Conservation (phyloP, 768 basidiomycete genomes). For the Podaxis carcinomalis region DNA sequence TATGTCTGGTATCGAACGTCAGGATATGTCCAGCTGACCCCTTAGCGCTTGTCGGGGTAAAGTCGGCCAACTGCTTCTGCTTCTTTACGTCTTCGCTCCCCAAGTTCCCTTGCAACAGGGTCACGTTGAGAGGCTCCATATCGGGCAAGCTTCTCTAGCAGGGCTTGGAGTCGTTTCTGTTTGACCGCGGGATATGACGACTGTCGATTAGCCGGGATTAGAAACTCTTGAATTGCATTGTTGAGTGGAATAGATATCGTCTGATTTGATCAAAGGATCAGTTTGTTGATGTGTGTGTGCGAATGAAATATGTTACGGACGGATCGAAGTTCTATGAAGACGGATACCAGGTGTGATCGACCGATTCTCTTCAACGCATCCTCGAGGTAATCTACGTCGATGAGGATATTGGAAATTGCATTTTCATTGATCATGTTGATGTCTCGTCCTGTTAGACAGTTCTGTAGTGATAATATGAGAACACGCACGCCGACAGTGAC, state of each 20-base stretch:
- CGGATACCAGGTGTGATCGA: conserved; percentile 60
- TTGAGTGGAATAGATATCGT: conserved; percentile 69
- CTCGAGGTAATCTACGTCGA: conserved; percentile 87
- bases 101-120: conserved; percentile 52
- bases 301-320: conserved; percentile 36
- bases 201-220: conserved; percentile 67
- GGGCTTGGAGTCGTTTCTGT: conserved; percentile 63
- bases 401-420: conserved; percentile 78
- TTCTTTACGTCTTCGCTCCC: conserved; percentile 70
- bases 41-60: conserved; percentile 59
- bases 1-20: background rate
- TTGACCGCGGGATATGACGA: conserved; percentile 62
- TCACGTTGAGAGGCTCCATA: conserved; percentile 65
- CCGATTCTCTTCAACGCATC: conserved; percentile 79
- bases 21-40: conserved; percentile 13
- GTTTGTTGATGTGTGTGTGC: background rate
- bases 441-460: conserved; percentile 73
- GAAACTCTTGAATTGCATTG: conserved; percentile 74
- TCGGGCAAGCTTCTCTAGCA: conserved; percentile 77
- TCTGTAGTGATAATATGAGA: conserved; percentile 36
- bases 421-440: conserved; percentile 83
- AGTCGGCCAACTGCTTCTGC: conserved; percentile 73
- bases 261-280: conserved; percentile 28
- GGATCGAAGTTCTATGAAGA: conserved; percentile 75
- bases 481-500: background rate